phyloP scores from a whole-genome alignment of 2,329 filamentous ascomycete genomes.

The Talaromyces sp. region DNA sequence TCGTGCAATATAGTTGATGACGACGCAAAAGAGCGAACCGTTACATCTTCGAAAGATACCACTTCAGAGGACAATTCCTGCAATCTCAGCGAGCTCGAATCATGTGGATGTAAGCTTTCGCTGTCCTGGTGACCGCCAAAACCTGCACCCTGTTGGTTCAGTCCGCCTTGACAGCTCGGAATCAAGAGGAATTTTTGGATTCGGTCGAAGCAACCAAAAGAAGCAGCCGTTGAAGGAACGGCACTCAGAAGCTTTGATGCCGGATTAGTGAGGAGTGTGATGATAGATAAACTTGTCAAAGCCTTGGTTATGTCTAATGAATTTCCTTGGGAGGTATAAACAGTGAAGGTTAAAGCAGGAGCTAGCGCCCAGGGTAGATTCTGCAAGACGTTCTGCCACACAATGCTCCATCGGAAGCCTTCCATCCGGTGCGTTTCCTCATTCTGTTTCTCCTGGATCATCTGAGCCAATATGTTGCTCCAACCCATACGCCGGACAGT shows the following conservation, averaged over 20 bases:
- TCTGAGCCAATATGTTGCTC: conserved; percentile 20
- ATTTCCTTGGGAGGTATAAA: conserved; percentile 15
- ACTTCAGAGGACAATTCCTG: not conserved
- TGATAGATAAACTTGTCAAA: conserved; percentile 25
- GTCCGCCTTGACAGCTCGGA: not conserved
- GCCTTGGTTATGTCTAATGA: conserved; percentile 17
- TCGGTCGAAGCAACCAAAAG: conserved; percentile 21
- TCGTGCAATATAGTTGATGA: conserved; percentile 31
- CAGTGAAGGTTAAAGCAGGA: conserved; percentile 23
- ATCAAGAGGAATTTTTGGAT: conserved; percentile 21
- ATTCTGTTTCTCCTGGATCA: conserved; percentile 17
- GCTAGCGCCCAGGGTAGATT: conserved; percentile 21
- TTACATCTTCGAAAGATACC: not conserved
- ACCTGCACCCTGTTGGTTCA: not conserved
- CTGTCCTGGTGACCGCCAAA: not conserved
- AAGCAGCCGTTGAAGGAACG: conserved; percentile 19
- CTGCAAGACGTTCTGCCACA: conserved; percentile 23
- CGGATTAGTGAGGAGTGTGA: conserved; percentile 24
- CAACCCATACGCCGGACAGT: conserved; percentile 41
- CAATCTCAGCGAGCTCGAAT: not conserved
- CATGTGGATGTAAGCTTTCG: not conserved
- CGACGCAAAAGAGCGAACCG: conserved; percentile 1
- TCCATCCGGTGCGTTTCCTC: conserved; percentile 20
- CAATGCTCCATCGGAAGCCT: conserved; percentile 15
- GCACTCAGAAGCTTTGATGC: conserved; percentile 22